Base-by-base conservation (phyloP, 257 asterid species). In the Petrea volubilis region DNA sequence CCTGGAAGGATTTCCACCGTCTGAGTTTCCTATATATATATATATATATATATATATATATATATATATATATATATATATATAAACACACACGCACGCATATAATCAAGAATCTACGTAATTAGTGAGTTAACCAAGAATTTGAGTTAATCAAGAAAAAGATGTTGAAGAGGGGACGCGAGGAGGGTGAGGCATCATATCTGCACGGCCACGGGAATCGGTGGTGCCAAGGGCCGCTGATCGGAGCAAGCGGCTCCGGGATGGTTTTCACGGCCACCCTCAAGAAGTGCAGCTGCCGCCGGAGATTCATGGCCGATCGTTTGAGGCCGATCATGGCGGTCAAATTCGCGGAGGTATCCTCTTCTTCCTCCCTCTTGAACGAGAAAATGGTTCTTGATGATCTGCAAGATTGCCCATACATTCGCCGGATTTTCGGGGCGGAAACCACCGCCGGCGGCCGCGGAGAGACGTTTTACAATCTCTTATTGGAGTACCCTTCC, bases 361-460 rank as follows among this genome's bases (percentile, higher is more conserved):
- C 7, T 24, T 55, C 61, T 27, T 55, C 11, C 9, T 3, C 61
- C 31, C 61, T 55, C 1, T 7, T 10, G 14, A 24, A 55, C 18
- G 61, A 55, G 36, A 25, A 3, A 55, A 24, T 55, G 61, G 38
- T 55, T 55, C 61, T 55, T 25, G 61, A 55, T 55, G 61, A 55
- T 1, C 12, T 55, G 25, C 61, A 55, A 14, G 61, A 55, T 5
- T 55, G 61, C 13, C 61, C 20, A 1, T 55, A 55, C 61, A 55
- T 27, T 25, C 61, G 61, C 36, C 61, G 61, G 36, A 55, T 55
- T 4, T 55, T 55, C 9, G 61, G 61, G 8, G 61, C n/a, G 1
- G 38, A 55, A 27, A 25, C 36, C 7, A 55, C 61, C 0, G 18
- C 6, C 21, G 20, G 61, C 14, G 9, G 1, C 18, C 17, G n/a